These are phyloP conservation scores for Calonectria ilicicola DNA, from an alignment of 2,329 filamentous ascomycete species.

Conservation along the genomic window DNA sequence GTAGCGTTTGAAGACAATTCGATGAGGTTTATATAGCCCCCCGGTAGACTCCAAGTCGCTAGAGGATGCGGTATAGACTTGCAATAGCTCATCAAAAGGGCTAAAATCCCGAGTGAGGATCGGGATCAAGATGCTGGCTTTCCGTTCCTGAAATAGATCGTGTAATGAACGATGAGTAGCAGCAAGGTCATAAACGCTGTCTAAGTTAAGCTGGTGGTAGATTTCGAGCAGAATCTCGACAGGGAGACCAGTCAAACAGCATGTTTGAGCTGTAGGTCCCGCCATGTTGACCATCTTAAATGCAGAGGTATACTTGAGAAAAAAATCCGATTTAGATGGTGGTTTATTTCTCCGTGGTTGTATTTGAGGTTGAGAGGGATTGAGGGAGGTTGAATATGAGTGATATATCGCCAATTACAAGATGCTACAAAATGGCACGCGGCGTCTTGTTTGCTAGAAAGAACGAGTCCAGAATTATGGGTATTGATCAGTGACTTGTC, in stretches of 20 bases:
- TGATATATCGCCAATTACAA: conserved; percentile 2
- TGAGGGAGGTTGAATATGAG: neutral
- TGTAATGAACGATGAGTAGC: conserved; percentile 52
- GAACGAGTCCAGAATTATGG: neutral
- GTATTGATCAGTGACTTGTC: conserved; percentile 22
- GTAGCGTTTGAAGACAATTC: conserved; percentile 53
- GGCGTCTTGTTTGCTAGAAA: conserved; percentile 4
- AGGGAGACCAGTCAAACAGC: conserved; percentile 50
- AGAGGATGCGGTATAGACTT: conserved; percentile 57
- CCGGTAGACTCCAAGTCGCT: conserved; percentile 48
- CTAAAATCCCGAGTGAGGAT: conserved; percentile 57
- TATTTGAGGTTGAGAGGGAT: too few species aligned
- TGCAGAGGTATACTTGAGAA: neutral
- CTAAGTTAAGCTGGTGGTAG: conserved; percentile 57
- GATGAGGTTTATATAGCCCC: conserved; percentile 53
- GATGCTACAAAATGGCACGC: neutral
- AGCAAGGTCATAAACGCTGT: conserved; percentile 54
- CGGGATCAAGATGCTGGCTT: conserved; percentile 55
- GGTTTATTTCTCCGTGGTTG: neutral
- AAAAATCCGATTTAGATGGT: neutral
- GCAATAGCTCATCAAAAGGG: conserved; percentile 60
- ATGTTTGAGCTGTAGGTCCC: conserved; percentile 15
- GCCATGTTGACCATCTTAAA: conserved; percentile 31
- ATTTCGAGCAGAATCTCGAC: conserved; percentile 63
- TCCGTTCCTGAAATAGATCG: conserved; percentile 55